Evolutionary conservation across 2,329 filamentous ascomycete genomes (phyloP), one percentile per base, ranked within the genome.

Genomic region (Purpureocillium lavendulum): DNA sequence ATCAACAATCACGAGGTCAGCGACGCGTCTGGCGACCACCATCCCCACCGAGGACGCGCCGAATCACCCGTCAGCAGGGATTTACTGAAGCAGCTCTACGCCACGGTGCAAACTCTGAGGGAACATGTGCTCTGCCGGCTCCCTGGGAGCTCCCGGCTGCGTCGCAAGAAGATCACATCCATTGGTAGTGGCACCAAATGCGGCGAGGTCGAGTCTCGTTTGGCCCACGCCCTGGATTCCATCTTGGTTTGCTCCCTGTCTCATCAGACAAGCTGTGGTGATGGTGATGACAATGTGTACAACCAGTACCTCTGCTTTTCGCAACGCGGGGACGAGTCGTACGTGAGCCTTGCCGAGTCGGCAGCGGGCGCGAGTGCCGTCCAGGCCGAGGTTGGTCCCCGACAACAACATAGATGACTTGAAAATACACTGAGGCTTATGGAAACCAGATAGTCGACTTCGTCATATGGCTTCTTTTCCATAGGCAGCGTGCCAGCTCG

Each of bases 381-480:
- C 4, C 82, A 87, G 52, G 67, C 72, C 17, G 82, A 87, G 69
- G 82, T 84, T 37, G 38, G 50, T 41, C 28, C 15, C 30, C 28
- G 14, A 12, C 34, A 26, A 16, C 31, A 31, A n/a, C 38, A 40
- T 38, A 47, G 24, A 36, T 15, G 37, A 35, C 16, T 11, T 4
- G 30, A 8, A 16, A 28, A 16, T 10, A 13, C 30, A 12, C n/a
- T n/a, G n/a, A 29, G 33, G 45, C 51, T 42, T 51, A 51, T 24
- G 5, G 13, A 9, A 36, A n/a, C 38, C 49, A 88, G 83, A 75
- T 90, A 49, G 70, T 90, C 33, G 82, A 89, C 53, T 87, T 85
- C 58, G 74, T 76, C 21, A 77, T 96, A 32, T 88, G 83, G 77
- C 70, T 76, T 9, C 66, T 95, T 2, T 95, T 94, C 58, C 76